A percentile compares a stretch with the other conserved stretches of the same genome.
phyloP scores from a whole-genome alignment of 768 basidiomycete genomes.

The Suillus paluster region DNA sequence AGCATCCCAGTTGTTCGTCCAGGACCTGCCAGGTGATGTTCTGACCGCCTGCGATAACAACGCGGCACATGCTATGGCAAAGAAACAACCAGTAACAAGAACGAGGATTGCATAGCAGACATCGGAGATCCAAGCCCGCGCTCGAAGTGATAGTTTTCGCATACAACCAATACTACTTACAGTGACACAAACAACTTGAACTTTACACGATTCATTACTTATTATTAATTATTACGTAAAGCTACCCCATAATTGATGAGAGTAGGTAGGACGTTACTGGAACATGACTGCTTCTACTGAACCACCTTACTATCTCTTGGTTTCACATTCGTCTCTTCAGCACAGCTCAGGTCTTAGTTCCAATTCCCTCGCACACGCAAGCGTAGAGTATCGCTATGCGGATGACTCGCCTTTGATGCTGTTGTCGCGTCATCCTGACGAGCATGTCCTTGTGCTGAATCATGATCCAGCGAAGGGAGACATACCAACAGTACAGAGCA shows the following conservation, averaged over 20 bases:
- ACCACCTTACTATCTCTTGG: constrained; percentile 71
- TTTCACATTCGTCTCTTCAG: constrained; percentile 57
- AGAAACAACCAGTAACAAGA: constrained; percentile 52
- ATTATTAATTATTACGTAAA: constrained; percentile 17
- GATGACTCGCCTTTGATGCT: constrained; percentile 76
- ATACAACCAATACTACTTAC: constrained; percentile 22
- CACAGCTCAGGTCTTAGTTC: constrained; percentile 43
- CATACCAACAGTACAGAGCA: constrained; percentile 54
- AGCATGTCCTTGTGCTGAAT: constrained; percentile 78
- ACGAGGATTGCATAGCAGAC: constrained; percentile 57
- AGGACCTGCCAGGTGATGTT: constrained; percentile 56
- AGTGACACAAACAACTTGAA: background rate
- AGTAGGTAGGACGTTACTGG: background rate
- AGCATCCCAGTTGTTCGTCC: constrained; percentile 68
- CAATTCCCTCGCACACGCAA: constrained; percentile 56
- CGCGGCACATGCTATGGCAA: constrained; percentile 65
- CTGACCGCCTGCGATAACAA: constrained; percentile 76
- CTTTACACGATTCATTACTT: background rate
- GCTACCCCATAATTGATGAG: background rate
- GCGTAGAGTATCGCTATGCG: constrained; percentile 80
- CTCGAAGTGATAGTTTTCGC: constrained; percentile 39
- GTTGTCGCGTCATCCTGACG: constrained; percentile 60
- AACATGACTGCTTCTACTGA: constrained; percentile 25
- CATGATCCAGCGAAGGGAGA: constrained; percentile 52
- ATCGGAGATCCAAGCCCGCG: constrained; percentile 56